Evolutionary conservation across 108 stramenopile species (phyloP).

Genomic region (Cyclostephanos tholiformis): DNA sequence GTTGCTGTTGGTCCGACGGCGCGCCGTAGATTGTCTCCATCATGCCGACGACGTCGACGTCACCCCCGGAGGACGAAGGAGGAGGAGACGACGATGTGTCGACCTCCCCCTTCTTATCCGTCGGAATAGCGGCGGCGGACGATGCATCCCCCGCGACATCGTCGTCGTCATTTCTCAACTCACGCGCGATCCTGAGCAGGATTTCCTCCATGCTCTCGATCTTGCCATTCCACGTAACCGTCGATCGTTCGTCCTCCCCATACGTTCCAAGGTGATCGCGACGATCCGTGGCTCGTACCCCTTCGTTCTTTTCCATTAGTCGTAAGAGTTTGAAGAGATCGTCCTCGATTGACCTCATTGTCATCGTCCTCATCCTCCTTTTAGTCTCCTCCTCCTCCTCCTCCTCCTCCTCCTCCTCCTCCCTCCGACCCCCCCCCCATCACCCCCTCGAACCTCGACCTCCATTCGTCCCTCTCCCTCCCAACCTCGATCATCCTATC

Average conservation of each 20-base stretch:
- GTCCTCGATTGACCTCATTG: slow-evolving; percentile 9
- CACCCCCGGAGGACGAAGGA: neutral
- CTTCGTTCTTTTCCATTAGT: slow-evolving; percentile 9
- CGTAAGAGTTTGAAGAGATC: slow-evolving; percentile 20
- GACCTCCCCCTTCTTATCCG: neutral
- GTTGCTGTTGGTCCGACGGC: neutral
- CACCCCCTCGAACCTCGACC: neutral
- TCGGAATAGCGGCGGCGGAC: neutral
- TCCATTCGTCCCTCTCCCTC: slow-evolving; percentile 11
- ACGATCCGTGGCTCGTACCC: slow-evolving; percentile 4
- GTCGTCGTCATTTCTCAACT: slow-evolving; percentile 20
- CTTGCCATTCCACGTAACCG: neutral
- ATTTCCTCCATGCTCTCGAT: slow-evolving; percentile 21
- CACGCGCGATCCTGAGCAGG: slow-evolving; percentile 20
- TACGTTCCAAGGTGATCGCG: slow-evolving; percentile 9
- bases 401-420: neutral
- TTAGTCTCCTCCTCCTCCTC: slow-evolving; percentile 9
- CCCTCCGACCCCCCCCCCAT: neutral
- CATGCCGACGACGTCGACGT: neutral
- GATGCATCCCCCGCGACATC: neutral
- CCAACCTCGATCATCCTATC: slow-evolving; percentile 29
- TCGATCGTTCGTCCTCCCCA: neutral
- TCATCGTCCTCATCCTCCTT: slow-evolving; percentile 13
- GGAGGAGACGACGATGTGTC: neutral
- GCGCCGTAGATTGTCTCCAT: slow-evolving; percentile 15